Evolutionary conservation across 331 rosid species (phyloP).

Genomic region (Cydonia oblonga): DNA sequence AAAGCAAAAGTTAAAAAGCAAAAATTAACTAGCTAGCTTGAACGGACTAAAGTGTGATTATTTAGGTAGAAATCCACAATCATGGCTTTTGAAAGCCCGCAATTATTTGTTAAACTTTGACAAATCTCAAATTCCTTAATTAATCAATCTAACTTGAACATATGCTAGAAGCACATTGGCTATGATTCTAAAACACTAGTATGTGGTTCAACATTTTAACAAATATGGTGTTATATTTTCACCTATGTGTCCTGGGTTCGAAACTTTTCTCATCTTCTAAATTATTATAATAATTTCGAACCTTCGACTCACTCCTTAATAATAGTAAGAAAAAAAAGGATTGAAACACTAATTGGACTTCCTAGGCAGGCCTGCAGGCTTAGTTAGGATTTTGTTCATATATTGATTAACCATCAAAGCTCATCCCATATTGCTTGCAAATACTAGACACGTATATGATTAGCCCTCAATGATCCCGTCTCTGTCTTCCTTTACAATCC

Average conservation of each 20-base stretch:
- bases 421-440: not conserved
- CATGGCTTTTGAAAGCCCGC: constrained; percentile 32
- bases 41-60: constrained; percentile 16
- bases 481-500: not conserved
- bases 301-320: too few species aligned
- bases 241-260: too few species aligned
- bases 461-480: not conserved
- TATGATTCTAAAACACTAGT: not conserved
- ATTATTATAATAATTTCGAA: too few species aligned
- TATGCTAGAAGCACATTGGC: not conserved
- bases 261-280: too few species aligned
- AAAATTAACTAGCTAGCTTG: not conserved
- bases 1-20: constrained; percentile 19
- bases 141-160: not conserved
- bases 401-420: not conserved
- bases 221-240: too few species aligned
- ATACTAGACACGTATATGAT: not conserved
- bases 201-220: too few species aligned
- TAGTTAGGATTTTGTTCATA: not conserved
- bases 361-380: not conserved
- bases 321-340: too few species aligned
- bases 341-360: too few species aligned
- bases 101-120: constrained; percentile 23
- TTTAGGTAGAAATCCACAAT: constrained; percentile 23
- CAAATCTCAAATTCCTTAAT: not conserved